phyloP scores from a whole-genome alignment of 2,329 filamentous ascomycete genomes.

The Sclerotiophoma versabilis region DNA sequence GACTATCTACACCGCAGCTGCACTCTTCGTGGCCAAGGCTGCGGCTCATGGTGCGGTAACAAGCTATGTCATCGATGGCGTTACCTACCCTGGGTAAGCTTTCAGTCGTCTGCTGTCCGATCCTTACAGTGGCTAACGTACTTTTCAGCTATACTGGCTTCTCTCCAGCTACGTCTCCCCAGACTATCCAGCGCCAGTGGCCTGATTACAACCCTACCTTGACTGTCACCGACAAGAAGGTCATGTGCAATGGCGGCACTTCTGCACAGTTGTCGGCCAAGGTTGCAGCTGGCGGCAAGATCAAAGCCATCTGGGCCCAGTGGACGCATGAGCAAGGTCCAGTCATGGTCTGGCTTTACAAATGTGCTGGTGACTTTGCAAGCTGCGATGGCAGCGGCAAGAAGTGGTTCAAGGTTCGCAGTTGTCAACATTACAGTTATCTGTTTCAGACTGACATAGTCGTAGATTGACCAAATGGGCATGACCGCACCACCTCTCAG shows the following conservation, averaged over 20 bases:
- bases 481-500: slow-evolving; percentile 56
- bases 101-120: slow-evolving; percentile 26
- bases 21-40: slow-evolving; percentile 39
- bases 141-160: slow-evolving; percentile 60
- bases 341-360: slow-evolving; percentile 63
- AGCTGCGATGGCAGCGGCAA: slow-evolving; percentile 61
- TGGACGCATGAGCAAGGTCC: slow-evolving; percentile 67
- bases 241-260: slow-evolving; percentile 63
- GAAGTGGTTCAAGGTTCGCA: slow-evolving; percentile 64
- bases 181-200: slow-evolving; percentile 67
- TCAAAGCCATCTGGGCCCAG: slow-evolving; percentile 63
- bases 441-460: background rate
- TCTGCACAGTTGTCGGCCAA: slow-evolving; percentile 53
- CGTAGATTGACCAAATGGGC: slow-evolving; percentile 58
- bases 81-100: slow-evolving; percentile 40
- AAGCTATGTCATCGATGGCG: slow-evolving; percentile 45
- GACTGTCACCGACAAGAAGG: slow-evolving; percentile 57
- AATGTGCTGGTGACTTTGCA: slow-evolving; percentile 58
- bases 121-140: slow-evolving; percentile 43
- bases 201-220: slow-evolving; percentile 64
- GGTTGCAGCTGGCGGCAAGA: slow-evolving; percentile 57
- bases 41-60: slow-evolving; percentile 48
- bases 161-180: slow-evolving; percentile 56
- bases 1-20: slow-evolving; percentile 43
- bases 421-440: slow-evolving; percentile 38